A percentile compares a stretch with the other conserved stretches of the same genome.
These are phyloP conservation scores for Globisporangium middletonii DNA, from an alignment of 352 stramenopile species.

Conservation along the genomic window DNA sequence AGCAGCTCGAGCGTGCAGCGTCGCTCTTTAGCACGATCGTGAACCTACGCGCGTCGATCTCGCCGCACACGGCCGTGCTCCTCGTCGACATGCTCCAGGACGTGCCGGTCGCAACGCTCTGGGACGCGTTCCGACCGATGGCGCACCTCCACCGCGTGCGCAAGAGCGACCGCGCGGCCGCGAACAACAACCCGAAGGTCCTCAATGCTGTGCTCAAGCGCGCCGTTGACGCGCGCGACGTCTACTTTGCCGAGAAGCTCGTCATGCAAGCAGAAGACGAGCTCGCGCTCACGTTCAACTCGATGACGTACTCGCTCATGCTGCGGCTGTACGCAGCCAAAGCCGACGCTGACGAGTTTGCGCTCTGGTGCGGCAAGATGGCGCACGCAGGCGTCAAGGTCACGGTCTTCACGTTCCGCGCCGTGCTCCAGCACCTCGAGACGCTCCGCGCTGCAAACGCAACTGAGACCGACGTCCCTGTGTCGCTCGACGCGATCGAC, in stretches of 20 bases:
- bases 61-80: conserved; percentile 37
- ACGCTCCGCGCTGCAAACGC: conserved; percentile 15
- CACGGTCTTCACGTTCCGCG: conserved; percentile 49
- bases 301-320: conserved; percentile 75
- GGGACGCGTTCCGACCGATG: conserved; percentile 44
- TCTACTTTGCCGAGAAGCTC: conserved; percentile 44
- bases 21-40: conserved; percentile 44
- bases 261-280: conserved; percentile 29
- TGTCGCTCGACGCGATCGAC: conserved; percentile 22
- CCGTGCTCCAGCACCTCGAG: conserved; percentile 40
- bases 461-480: conserved; percentile 6
- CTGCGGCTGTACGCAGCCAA: conserved; percentile 47
- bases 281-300: conserved; percentile 42
- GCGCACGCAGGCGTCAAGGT: conserved; percentile 26
- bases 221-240: conserved; percentile 45
- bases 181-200: conserved; percentile 24
- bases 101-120: conserved; percentile 43
- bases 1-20: conserved; percentile 36
- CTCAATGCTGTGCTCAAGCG: conserved; percentile 61
- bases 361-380: conserved; percentile 46
- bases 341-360: conserved; percentile 39
- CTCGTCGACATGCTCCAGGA: conserved; percentile 37
- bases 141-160: conserved; percentile 35
- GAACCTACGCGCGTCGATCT: conserved; percentile 28
- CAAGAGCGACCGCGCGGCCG: conserved; percentile 12